phyloP scores from a whole-genome alignment of 257 asterid species.

The Lycium barbarum region DNA sequence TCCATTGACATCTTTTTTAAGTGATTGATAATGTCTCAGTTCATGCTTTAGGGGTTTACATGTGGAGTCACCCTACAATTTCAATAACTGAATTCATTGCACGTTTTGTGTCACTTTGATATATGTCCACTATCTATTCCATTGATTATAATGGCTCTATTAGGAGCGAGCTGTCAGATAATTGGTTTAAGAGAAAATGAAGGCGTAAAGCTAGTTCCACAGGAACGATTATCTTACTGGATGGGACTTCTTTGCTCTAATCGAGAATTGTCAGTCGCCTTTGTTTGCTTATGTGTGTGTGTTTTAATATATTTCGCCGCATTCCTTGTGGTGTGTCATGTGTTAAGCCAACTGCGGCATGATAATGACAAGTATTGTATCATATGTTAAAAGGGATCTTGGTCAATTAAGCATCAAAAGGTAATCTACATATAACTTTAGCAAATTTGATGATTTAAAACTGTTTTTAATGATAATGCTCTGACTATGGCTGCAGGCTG shows the following conservation, averaged over 20 bases:
- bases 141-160: no score
- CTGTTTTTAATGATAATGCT: background rate
- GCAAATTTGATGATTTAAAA: background rate
- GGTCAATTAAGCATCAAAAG: background rate
- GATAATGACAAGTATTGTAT: background rate
- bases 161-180: background rate
- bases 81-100: no score
- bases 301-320: background rate
- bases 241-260: no score
- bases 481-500: slow-evolving; percentile 53
- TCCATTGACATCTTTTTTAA: no score
- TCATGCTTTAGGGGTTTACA: no score
- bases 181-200: background rate
- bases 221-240: background rate
- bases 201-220: background rate
- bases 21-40: no score
- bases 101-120: no score
- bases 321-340: background rate
- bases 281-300: background rate
- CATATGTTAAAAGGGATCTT: background rate
- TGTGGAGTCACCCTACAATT: no score
- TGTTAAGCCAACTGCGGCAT: background rate
- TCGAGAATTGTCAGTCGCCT: background rate
- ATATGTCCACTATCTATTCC: no score
- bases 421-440: background rate